Evolutionary conservation across 805 yeast species (phyloP).

Genomic region (Pichia gijzeniarum): DNA sequence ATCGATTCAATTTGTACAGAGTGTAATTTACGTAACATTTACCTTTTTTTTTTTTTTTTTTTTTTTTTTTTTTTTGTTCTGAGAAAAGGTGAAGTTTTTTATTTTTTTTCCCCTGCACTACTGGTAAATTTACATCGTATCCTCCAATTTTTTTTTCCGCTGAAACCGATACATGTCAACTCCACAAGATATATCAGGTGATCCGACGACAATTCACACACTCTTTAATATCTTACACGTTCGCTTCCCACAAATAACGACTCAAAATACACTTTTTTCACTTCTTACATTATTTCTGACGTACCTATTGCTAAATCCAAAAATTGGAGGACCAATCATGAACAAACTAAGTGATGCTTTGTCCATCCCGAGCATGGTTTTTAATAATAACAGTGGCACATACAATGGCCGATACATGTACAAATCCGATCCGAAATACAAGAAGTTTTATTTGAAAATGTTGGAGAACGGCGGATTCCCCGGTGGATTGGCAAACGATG

Average conservation of each 20-base stretch:
- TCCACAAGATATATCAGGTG: no score
- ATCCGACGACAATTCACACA: not conserved
- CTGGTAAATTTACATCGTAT: no score
- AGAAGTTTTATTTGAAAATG: constrained; percentile 30
- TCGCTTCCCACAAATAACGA: no score
- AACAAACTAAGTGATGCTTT: constrained; percentile 13
- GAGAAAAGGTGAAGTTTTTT: no score
- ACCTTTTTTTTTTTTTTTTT: no score
- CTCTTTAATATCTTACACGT: not conserved
- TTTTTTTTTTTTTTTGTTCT: no score
- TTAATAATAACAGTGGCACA: not conserved
- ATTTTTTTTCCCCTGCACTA: no score
- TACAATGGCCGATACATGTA: not conserved
- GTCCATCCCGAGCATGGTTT: constrained; percentile 10
- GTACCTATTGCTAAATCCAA: constrained; percentile 1
- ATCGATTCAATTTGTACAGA: no score
- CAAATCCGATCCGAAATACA: constrained; percentile 8
- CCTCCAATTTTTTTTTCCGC: no score
- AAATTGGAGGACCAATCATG: constrained; percentile 5
- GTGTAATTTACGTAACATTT: no score
- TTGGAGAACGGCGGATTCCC: constrained; percentile 59
- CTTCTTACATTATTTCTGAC: not conserved
- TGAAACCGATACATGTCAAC: no score
- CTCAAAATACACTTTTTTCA: not conserved
- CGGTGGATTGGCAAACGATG: constrained; percentile 85